A percentile compares a stretch with the other conserved stretches of the same genome.
phyloP scores from a whole-genome alignment of 768 basidiomycete genomes.

The Suillus subaureus region DNA sequence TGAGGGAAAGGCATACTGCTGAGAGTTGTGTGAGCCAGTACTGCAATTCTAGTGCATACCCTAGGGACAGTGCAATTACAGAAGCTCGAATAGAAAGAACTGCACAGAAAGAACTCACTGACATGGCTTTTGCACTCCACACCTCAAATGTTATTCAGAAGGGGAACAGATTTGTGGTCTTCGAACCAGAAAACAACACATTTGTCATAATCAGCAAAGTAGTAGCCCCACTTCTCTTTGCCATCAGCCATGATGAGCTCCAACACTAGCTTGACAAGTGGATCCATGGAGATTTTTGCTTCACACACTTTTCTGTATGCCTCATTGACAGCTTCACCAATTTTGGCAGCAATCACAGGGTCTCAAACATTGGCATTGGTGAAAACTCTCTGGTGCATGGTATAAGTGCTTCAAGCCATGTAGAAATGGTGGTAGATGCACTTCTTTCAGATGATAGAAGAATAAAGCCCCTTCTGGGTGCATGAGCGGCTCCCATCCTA shows the following conservation, averaged over 20 bases:
- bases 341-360: neutral
- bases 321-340: neutral
- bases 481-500: neutral
- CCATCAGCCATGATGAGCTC: neutral
- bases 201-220: slow-evolving; percentile 44
- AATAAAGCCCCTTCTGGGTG: neutral
- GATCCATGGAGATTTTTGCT: neutral
- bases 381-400: neutral
- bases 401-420: neutral
- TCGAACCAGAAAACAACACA: slow-evolving; percentile 52
- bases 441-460: neutral
- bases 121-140: neutral
- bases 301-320: neutral
- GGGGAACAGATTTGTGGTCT: neutral
- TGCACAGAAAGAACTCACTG: neutral
- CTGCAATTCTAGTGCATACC: neutral
- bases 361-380: neutral
- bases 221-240: slow-evolving; percentile 33
- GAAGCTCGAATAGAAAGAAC: neutral
- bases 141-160: neutral
- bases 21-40: neutral
- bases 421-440: neutral
- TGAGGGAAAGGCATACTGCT: neutral
- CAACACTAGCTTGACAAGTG: neutral
- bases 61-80: neutral